Conservation (phyloP, 306 rosid genomes). For the Luffa aegyptiaca region DNA sequence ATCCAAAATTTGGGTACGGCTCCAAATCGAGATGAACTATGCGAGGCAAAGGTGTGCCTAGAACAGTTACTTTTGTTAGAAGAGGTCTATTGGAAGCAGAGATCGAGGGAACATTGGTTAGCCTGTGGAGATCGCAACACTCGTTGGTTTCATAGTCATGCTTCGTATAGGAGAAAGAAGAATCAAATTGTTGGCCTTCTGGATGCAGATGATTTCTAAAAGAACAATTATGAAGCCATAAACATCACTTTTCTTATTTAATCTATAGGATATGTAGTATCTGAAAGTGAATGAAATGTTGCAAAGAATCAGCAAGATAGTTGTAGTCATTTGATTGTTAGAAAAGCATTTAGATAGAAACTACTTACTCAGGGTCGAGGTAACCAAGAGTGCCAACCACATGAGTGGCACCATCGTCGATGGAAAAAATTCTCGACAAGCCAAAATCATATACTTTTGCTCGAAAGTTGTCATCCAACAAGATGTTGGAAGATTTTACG, state of each 20-base stretch:
- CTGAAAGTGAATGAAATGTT: background rate
- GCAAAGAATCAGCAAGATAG: background rate
- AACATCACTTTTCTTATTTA: conserved; percentile 1
- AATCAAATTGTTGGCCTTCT: too few relatives aligned
- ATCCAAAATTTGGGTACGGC: too few relatives aligned
- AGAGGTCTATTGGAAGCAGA: too few relatives aligned
- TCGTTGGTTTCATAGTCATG: too few relatives aligned
- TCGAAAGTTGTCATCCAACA: background rate
- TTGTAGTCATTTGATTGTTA: background rate
- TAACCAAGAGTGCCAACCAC: conserved; percentile 9
- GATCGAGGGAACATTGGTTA: too few relatives aligned
- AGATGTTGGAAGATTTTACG: conserved; percentile 3
- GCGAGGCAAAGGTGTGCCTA: too few relatives aligned
- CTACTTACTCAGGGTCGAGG: conserved; percentile 8
- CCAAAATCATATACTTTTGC: conserved; percentile 8
- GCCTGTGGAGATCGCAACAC: too few relatives aligned
- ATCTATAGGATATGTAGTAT: background rate
- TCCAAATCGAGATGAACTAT: too few relatives aligned
- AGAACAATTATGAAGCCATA: background rate
- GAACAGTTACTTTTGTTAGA: too few relatives aligned
- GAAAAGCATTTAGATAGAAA: background rate
- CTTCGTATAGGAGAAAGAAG: too few relatives aligned
- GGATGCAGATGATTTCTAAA: conserved; percentile 3
- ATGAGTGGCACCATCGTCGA: conserved; percentile 2
- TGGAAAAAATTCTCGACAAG: background rate